Evolutionary conservation across 176 grass and related monocot genomes (phyloP), one percentile per base, ranked within the genome.

Genomic region (Carex littledalei): DNA sequence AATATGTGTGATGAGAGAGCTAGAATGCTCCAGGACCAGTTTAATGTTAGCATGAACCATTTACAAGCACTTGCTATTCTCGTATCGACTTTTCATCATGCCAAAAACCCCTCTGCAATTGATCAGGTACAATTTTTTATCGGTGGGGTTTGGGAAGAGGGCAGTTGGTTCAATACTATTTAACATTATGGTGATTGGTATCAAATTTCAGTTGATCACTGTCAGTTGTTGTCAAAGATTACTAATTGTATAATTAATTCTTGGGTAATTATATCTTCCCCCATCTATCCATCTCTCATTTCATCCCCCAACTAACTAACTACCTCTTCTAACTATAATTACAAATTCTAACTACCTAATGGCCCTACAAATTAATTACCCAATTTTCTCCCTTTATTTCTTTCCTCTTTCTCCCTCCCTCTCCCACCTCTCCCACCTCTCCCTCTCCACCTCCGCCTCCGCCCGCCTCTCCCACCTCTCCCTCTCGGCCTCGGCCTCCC

Each of bases 1-100:
- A 94, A 85, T 88, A 95, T 99, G 96, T 99, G 96, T 67, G 96
- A 99, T 65, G 90, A 99, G 86, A 87, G 93, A 24, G 90, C 91
- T 0, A 86, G 96, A 66, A 99, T 99, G 96, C 93, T 99, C 31
- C 96, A 99, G 84, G 96, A 99, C 59, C 96, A 99, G 88, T 92
- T 99, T 82, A 99, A 99, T 84, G 96, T 99, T 87, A 92, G 90
- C 90, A 94, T 99, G 93, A 95, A 95, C 62, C 96, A 99, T 80
- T 89, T 99, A 3, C 96, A 99, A 89, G 96, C 96, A 8, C 88
- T 99, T 80, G 96, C 96, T 37, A 95, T 99, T 47, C 91, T 99
- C 20, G 87, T 96, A 62, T 94, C 91, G 70, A 99, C 91, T 20
- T 99, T 99, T 90, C 93, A 99, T 84, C 96, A 99, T 81, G 66